These are phyloP conservation scores for Ligustrum vulgare DNA, from an alignment of 257 asterid genomes.

Conservation along the genomic window DNA sequence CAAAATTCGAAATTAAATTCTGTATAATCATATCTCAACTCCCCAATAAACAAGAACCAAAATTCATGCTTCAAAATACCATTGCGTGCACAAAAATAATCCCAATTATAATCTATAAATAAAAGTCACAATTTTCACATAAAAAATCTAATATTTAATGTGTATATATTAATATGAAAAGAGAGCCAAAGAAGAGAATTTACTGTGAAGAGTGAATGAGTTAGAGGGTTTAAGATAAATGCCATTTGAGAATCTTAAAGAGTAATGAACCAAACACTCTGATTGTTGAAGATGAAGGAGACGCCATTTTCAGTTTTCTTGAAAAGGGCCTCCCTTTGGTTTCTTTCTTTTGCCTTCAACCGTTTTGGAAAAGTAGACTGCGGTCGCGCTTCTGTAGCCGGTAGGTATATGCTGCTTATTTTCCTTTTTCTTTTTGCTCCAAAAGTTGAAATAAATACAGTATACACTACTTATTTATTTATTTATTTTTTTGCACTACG, in stretches of 20 bases:
- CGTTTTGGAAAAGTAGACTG: background rate
- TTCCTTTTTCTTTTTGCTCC: constrained; percentile 10
- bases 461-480: too few species aligned
- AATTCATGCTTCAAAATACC: background rate
- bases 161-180: background rate
- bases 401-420: background rate
- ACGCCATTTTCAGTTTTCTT: constrained; percentile 25
- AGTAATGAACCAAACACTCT: constrained; percentile 58
- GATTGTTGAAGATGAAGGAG: constrained; percentile 43
- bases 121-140: background rate
- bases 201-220: constrained; percentile 38
- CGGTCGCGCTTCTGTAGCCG: background rate
- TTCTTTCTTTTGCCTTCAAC: background rate
- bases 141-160: background rate
- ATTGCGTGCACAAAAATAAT: background rate
- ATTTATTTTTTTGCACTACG: too few species aligned
- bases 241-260: constrained; percentile 63
- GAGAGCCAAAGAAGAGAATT: constrained; percentile 17
- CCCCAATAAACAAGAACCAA: background rate
- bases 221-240: constrained; percentile 52
- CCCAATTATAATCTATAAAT: background rate
- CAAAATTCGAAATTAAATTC: constrained; percentile 16
- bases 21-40: constrained; percentile 8
- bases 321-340: background rate
- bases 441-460: too few species aligned